Conservation (phyloP, 1,284 basidiomycete species). For the Ustilago vetiveriae region DNA sequence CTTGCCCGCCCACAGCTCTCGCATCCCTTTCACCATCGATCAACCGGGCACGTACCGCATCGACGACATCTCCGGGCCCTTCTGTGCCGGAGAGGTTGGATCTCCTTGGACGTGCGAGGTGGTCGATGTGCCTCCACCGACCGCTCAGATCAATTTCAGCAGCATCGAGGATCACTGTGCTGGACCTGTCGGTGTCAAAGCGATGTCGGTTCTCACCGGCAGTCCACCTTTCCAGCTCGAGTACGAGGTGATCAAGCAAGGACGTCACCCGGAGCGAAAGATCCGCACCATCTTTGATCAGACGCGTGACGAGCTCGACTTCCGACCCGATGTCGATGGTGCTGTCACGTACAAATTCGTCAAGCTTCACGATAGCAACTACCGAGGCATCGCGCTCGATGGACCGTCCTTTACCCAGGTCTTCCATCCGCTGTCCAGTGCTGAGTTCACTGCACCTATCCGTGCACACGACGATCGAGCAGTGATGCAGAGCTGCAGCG, state of each 20-base stretch:
- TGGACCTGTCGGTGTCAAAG: constrained; percentile 90
- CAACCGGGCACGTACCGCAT: constrained; percentile 85
- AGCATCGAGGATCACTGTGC: constrained; percentile 85
- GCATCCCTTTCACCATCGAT: constrained; percentile 22
- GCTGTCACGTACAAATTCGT: constrained; percentile 87
- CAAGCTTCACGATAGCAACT: constrained; percentile 83
- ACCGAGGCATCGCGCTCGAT: constrained; percentile 72
- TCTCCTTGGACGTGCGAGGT: constrained; percentile 62
- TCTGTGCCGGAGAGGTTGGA: constrained; percentile 70
- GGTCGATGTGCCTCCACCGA: constrained; percentile 74
- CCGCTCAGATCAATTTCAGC: constrained; percentile 85
- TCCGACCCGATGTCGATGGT: constrained; percentile 88
- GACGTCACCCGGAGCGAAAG: constrained; percentile 66
- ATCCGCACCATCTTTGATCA: constrained; percentile 73
- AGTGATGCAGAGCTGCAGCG: constrained; percentile 63
- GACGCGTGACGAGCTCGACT: constrained; percentile 82
- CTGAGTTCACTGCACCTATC: constrained; percentile 54
- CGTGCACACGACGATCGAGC: constrained; percentile 40
- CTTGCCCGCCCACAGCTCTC: constrained; percentile 22
- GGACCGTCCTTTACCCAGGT: constrained; percentile 62
- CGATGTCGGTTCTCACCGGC: constrained; percentile 85
- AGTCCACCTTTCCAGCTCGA: constrained; percentile 88
- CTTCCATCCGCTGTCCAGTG: constrained; percentile 63
- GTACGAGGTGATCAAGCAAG: constrained; percentile 77
- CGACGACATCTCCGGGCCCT: constrained; percentile 76